These are phyloP conservation scores for Alloteropsis angusta DNA, from an alignment of 202 grass and related monocot species.

Conservation along the genomic window DNA sequence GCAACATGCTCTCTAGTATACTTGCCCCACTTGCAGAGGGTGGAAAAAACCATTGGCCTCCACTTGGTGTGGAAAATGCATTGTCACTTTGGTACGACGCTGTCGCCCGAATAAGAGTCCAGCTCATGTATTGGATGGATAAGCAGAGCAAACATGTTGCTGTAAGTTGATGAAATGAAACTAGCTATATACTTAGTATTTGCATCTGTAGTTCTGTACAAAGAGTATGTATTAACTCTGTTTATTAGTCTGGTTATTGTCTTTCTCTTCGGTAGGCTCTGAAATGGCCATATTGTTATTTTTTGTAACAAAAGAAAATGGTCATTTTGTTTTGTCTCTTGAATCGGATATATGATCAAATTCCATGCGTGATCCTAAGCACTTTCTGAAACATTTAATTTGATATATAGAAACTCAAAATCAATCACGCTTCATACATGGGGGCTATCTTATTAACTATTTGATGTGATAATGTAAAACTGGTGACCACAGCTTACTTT, in stretches of 20 bases:
- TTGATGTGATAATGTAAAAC: background rate
- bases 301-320: background rate
- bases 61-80: constrained; percentile 74
- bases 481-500: background rate
- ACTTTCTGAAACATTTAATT: constrained; percentile 21
- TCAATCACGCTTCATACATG: background rate
- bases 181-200: constrained; percentile 2
- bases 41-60: constrained; percentile 85
- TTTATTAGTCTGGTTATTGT: background rate
- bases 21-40: constrained; percentile 84
- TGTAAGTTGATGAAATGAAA: constrained; percentile 56
- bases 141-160: constrained; percentile 95
- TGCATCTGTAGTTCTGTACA: background rate
- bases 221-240: background rate
- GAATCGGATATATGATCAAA: background rate
- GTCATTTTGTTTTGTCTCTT: background rate
- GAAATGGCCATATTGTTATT: background rate
- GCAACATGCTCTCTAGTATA: constrained; percentile 98
- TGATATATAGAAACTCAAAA: background rate
- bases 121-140: constrained; percentile 89
- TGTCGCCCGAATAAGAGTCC: constrained; percentile 66
- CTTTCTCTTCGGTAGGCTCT: background rate
- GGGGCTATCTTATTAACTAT: background rate
- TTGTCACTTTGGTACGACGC: constrained; percentile 94
- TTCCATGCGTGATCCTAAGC: background rate